Percentiles rank a stretch among this genome's conserved stretches.
These are phyloP conservation scores for Leishmania mexicana DNA, from an alignment of 208 protist genomes.

Conservation along the genomic window DNA sequence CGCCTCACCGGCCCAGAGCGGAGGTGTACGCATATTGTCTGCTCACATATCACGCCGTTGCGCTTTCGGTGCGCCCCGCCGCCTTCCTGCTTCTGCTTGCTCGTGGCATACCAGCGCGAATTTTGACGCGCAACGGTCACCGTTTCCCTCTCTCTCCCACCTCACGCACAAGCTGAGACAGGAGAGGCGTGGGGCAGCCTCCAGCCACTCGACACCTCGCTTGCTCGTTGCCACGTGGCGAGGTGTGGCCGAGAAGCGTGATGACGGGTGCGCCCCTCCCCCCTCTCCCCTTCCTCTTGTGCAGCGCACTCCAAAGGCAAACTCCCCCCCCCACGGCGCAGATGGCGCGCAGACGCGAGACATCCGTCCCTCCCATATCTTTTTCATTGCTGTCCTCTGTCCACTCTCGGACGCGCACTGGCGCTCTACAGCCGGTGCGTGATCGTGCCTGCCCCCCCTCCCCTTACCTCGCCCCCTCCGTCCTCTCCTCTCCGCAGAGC, in stretches of 20 bases:
- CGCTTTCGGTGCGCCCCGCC: no score
- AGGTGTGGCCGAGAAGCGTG: neutral
- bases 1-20: neutral
- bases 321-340: neutral
- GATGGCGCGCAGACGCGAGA: neutral
- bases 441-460: neutral
- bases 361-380: no score
- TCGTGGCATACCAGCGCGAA: neutral
- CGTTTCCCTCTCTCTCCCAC: no score
- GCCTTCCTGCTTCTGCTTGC: no score
- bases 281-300: neutral
- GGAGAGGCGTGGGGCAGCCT: neutral
- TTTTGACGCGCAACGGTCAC: neutral
- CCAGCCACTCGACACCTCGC: constrained; percentile 3
- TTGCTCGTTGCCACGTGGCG: constrained; percentile 14
- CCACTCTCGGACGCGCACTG: neutral
- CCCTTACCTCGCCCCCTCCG: neutral
- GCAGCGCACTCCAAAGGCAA: neutral
- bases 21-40: no score
- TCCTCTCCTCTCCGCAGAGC: neutral
- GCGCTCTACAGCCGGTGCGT: neutral
- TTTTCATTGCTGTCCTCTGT: no score
- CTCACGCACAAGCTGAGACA: neutral
- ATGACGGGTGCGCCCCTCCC: neutral
- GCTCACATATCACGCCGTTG: no score